Evolutionary conservation across 768 basidiomycete species (phyloP).

Genomic region (Naganishia vishniacii): DNA sequence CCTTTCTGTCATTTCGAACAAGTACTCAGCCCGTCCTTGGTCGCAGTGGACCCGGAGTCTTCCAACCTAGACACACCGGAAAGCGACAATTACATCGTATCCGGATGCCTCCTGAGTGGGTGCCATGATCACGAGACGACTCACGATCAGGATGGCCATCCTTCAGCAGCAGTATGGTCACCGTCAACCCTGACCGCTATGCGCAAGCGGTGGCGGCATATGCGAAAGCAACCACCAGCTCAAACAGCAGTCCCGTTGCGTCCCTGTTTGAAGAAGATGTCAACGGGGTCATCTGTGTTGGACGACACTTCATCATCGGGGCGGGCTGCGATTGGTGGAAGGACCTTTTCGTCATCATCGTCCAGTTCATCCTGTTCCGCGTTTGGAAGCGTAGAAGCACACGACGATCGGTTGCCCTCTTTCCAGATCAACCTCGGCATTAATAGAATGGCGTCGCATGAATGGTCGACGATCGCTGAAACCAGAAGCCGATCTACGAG

Average conservation of each 20-base stretch:
- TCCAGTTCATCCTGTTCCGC: conserved; percentile 3
- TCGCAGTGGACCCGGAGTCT: background rate
- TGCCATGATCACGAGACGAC: conserved; percentile 2
- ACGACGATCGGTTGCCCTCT: background rate
- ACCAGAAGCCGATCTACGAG: conserved; percentile 5
- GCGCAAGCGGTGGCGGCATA: conserved; percentile 10
- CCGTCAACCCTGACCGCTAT: conserved; percentile 2
- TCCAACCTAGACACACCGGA: background rate
- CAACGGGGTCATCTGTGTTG: background rate
- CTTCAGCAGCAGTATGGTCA: conserved; percentile 8
- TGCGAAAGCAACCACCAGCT: conserved; percentile 11
- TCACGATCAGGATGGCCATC: conserved; percentile 14
- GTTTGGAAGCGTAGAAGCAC: background rate
- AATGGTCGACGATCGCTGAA: background rate
- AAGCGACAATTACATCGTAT: conserved; percentile 10
- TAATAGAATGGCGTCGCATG: background rate
- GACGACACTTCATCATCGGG: background rate
- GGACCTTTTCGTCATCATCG: background rate
- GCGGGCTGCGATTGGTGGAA: background rate
- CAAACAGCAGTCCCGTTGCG: conserved; percentile 16
- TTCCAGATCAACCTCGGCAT: background rate
- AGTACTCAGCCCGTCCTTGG: conserved; percentile 5
- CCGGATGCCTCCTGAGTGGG: conserved; percentile 9
- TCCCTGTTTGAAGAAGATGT: conserved; percentile 21
- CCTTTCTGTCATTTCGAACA: conserved; percentile 18